Evolutionary conservation across 1,284 basidiomycete species (phyloP).

Genomic region (Mycena citricolor): DNA sequence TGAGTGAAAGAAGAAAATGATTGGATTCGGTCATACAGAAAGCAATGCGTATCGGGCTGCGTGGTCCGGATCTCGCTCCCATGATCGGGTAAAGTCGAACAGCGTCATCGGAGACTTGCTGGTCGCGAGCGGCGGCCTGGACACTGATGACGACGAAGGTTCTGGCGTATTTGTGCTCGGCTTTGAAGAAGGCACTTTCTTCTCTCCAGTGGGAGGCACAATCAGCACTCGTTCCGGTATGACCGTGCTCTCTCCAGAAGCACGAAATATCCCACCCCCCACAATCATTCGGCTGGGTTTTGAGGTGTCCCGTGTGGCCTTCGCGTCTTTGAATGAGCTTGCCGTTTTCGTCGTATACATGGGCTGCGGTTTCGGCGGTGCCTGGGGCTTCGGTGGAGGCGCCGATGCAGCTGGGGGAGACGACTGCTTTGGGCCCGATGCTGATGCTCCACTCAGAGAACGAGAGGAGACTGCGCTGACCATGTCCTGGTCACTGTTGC

Average conservation of each 20-base stretch:
- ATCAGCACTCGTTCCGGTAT: constrained; percentile 32
- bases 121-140: constrained; percentile 3
- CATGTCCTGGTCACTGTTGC: constrained; percentile 25
- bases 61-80: constrained; percentile 42
- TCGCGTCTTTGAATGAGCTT: constrained; percentile 53
- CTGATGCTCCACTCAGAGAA: constrained; percentile 9
- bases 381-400: constrained; percentile 5
- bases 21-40: constrained; percentile 38
- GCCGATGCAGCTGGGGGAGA: constrained; percentile 3
- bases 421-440: not conserved
- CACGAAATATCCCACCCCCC: constrained; percentile 61
- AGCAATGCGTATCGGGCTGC: constrained; percentile 53
- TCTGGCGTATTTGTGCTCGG: constrained; percentile 9
- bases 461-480: constrained; percentile 39
- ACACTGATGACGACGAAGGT: no score
- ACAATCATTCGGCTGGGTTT: constrained; percentile 45
- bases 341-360: constrained; percentile 23
- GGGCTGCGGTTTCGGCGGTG: constrained; percentile 6
- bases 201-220: not conserved
- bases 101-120: constrained; percentile 43
- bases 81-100: constrained; percentile 57
- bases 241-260: constrained; percentile 50
- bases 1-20: constrained; percentile 1
- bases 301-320: constrained; percentile 46
- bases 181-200: constrained; percentile 2